A percentile compares a stretch with the other conserved stretches of the same genome.
phyloP scores from a whole-genome alignment of 23 red algal genomes.

The Pyropia yezoensis region DNA sequence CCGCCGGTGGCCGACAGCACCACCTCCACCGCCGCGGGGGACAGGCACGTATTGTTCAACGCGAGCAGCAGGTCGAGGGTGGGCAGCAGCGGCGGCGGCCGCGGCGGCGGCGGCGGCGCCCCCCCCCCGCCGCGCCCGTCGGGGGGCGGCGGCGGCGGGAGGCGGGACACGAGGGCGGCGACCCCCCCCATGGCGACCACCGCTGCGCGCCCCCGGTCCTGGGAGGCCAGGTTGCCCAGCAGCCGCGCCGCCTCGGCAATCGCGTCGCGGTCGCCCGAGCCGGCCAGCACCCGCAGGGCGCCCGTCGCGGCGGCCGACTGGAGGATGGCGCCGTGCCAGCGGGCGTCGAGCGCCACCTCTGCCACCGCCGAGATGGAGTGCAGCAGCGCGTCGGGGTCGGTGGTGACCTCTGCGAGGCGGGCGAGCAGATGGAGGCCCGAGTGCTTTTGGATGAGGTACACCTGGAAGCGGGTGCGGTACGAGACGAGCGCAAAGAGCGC shows the following conservation, averaged over 20 bases:
- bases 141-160: slow-evolving; percentile 1
- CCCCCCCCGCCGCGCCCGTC: background rate
- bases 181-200: slow-evolving; percentile 43
- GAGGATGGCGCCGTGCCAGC: slow-evolving; percentile 38
- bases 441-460: slow-evolving; percentile 32
- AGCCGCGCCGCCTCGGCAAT: slow-evolving; percentile 43
- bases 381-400: slow-evolving; percentile 36
- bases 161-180: slow-evolving; percentile 24
- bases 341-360: slow-evolving; percentile 25
- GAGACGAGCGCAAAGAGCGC: slow-evolving; percentile 27
- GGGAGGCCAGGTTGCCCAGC: slow-evolving; percentile 39
- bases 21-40: too few relatives aligned
- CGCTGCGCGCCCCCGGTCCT: slow-evolving; percentile 32
- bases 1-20: too few relatives aligned
- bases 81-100: slow-evolving; percentile 9
- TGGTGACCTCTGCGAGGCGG: slow-evolving; percentile 19
- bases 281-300: slow-evolving; percentile 30
- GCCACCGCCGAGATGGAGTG: slow-evolving; percentile 49
- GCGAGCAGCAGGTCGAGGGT: slow-evolving; percentile 24
- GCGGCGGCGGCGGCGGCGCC: background rate
- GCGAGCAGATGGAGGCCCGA: slow-evolving; percentile 18
- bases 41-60: background rate
- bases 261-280: slow-evolving; percentile 27
- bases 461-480: slow-evolving; percentile 36
- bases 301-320: slow-evolving; percentile 6